Evolutionary conservation across 352 stramenopile species (phyloP), one percentile per base, ranked within the genome.

Genomic region (Pythium utonaiense): DNA sequence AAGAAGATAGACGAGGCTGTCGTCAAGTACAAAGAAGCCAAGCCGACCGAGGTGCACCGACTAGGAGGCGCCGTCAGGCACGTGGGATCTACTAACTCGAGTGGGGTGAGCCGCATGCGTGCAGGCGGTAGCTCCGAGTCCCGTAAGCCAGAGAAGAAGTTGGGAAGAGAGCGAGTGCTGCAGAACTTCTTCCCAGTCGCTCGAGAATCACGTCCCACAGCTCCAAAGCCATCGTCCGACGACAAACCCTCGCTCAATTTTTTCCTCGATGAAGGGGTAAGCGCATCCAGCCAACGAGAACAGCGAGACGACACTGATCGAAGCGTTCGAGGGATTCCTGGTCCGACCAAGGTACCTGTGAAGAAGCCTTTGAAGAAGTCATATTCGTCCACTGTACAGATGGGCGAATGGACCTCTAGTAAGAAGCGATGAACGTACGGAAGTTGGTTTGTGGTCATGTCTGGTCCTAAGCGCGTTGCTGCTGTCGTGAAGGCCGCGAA

Each of bases 391-490:
- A 33, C 28, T 33, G 28, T 33, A 33, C 28, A 9, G 3, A 54
- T 64, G 49, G 57, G 36, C 49, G 40, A 10, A 19, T 67, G 60
- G 60, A 38, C 55, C 22, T 47, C 31, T 8, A 67, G 50, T n/a
- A 55, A 53, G 22, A 49, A 51, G 21, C 44, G 44, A 12, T 51
- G 21, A 51, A 33, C 24, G 24, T 12, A 7, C 22, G 28, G 28
- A 33, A 5, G 28, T 33, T 33, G 28, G 28, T 33, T n/a, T 33
- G 14, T 33, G 22, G 16, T 27, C 9, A 51, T 3, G 12, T 33
- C 14, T 8, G 2, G 24, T 45, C 40, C 40, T 25, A 47, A 3
- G 12, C 22, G 7, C 27, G 19, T 6, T 27, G 17, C 30, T 62
- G 21, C 3, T 21, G 19, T 24, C 6, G 28, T 44, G 10, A 27